Evolutionary conservation across 2,329 filamentous ascomycete genomes (phyloP).

Genomic region (Lomentospora prolificans): DNA sequence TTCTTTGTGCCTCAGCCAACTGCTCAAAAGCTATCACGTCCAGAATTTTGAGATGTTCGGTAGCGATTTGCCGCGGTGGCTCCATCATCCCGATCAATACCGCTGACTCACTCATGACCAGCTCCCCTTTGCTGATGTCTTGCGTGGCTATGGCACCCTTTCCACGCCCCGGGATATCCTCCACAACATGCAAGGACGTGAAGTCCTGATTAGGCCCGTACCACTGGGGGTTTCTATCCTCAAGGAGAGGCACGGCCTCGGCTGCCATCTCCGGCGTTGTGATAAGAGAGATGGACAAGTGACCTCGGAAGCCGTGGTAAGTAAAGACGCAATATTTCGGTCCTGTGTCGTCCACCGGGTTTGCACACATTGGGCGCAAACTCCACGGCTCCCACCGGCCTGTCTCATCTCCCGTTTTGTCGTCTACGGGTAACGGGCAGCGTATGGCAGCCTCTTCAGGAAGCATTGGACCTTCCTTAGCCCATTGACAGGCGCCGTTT

Average conservation of each 20-base stretch:
- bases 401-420: neutral
- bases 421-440: conserved; percentile 4
- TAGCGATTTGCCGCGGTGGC: neutral
- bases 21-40: neutral
- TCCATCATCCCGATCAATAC: conserved; percentile 15
- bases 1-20: neutral
- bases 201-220: neutral
- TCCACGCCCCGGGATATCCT: conserved; percentile 21
- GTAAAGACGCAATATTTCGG: conserved; percentile 7
- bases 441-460: neutral
- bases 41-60: neutral
- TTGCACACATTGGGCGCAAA: neutral
- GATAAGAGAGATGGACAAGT: neutral
- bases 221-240: conserved; percentile 1
- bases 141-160: conserved; percentile 24
- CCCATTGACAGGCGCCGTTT: neutral
- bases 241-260: neutral
- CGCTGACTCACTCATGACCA: conserved; percentile 25
- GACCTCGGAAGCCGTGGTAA: neutral
- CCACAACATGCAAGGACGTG: conserved; percentile 17
- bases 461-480: conserved; percentile 1
- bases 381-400: conserved; percentile 1
- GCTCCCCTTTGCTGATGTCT: conserved; percentile 21
- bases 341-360: neutral
- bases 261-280: conserved; percentile 1